Percentiles rank a stretch among this genome's conserved stretches.
These are phyloP conservation scores for Podaxis mareebaensis DNA, from an alignment of 768 basidiomycete genomes.

Conservation along the genomic window DNA sequence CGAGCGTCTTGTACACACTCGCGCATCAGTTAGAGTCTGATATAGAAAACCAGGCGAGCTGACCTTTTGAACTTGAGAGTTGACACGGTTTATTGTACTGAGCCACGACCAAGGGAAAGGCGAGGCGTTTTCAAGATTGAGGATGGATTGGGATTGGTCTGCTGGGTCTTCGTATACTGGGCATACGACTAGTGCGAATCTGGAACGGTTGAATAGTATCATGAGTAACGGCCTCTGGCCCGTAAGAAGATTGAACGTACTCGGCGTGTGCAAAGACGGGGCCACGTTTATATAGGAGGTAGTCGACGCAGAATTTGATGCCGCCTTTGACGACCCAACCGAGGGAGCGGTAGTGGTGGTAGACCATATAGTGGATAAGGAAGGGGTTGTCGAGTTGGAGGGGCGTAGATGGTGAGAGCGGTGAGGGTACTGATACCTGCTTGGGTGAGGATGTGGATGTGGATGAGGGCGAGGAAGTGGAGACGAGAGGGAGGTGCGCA, in stretches of 20 bases:
- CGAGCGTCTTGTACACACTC: slow-evolving; percentile 65
- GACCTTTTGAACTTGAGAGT: slow-evolving; percentile 96
- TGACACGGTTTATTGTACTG: slow-evolving; percentile 95
- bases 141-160: slow-evolving; percentile 67
- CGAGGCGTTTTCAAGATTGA: slow-evolving; percentile 61
- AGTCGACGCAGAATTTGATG: slow-evolving; percentile 97
- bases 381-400: slow-evolving; percentile 88
- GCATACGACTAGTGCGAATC: slow-evolving; percentile 88
- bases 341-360: slow-evolving; percentile 93
- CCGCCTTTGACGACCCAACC: slow-evolving; percentile 98
- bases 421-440: slow-evolving; percentile 19
- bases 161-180: slow-evolving; percentile 86
- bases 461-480: slow-evolving; percentile 19
- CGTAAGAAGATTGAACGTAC: slow-evolving; percentile 45
- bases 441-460: slow-evolving; percentile 15
- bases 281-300: slow-evolving; percentile 90
- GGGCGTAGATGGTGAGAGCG: slow-evolving; percentile 14
- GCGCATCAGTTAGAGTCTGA: background rate
- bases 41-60: background rate
- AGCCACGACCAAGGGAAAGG: slow-evolving; percentile 95
- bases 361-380: slow-evolving; percentile 83
- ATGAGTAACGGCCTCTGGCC: background rate
- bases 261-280: slow-evolving; percentile 96
- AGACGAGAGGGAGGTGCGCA: slow-evolving; percentile 40
- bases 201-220: slow-evolving; percentile 28